Evolutionary conservation across 345 rosid species (phyloP), one percentile per base, ranked within the genome.

Genomic region (Orychophragmus violaceus): DNA sequence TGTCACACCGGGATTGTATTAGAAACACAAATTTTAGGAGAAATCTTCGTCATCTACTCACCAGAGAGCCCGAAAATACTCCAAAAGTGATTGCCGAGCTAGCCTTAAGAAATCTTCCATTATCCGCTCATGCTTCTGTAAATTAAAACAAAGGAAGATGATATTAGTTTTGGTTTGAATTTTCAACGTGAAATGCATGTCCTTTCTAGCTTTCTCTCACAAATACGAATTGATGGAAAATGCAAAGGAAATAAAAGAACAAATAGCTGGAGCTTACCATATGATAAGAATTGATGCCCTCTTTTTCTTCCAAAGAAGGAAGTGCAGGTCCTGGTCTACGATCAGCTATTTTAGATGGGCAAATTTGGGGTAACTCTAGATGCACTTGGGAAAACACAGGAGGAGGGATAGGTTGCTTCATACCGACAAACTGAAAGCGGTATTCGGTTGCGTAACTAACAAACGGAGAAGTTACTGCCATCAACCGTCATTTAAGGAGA

Each of bases 271-370:
- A 60, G 79, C 93, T 60, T 77, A 94, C 99, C 52, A 94, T 86
- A 74, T 94, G 95, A 67, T 78, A 88, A 8, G 95, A 69, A 70
- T 74, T 83, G 50, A 84, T 67, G 77, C 79, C 79, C 13, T 77
- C 72, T 49, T 71, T 57, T 32, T 42, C 86, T 70, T 84, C 84
- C 72, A 74, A 77, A 64, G 81, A 77, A 79, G 84, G 71, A 67
- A 85, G 79, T 64, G 93, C 90, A 51, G 91, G 97, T 71, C 99
- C 99, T 70, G 99, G 99, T 79, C 99, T 88, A 57, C 96, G 99
- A 78, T 94, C 99, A 44, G 99, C 99, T 63, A 94, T 96, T 82
- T 76, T 90, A 37, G 97, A 90, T 36, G 99, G 93, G 72, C 84
- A 82, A 42, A 94, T 88, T 24, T 82, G 83, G 71, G 96, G 68